phyloP scores from a whole-genome alignment of 177 flowering plant genomes.

The Viscum album region DNA sequence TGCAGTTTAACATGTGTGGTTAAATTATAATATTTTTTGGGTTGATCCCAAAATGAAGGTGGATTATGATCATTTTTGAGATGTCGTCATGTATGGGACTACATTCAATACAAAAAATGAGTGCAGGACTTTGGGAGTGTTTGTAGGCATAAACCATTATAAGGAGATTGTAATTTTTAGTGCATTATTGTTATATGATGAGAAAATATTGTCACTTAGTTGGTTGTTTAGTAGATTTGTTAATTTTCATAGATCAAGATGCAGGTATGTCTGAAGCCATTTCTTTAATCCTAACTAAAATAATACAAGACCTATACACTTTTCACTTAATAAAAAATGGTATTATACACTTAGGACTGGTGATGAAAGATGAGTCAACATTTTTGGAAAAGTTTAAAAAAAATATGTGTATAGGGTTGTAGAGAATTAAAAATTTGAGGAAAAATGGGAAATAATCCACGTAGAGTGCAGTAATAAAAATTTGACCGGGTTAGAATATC shows the following conservation, averaged over 20 bases:
- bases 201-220: neutral
- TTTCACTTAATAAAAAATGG: neutral
- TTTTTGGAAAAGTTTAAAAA: too few species aligned
- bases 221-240: neutral
- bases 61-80: neutral
- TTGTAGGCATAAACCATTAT: neutral
- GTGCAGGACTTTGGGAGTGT: neutral
- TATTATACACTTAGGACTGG: neutral
- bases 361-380: neutral
- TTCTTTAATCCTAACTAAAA: neutral
- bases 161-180: neutral
- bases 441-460: too few species aligned
- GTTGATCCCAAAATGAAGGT: neutral
- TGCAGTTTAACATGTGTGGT: neutral
- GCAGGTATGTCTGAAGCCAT: neutral
- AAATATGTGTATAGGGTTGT: too few species aligned
- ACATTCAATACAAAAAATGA: neutral
- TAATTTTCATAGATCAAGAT: neutral
- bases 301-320: neutral
- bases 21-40: neutral
- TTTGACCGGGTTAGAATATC: too few species aligned
- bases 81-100: neutral
- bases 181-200: neutral
- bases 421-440: too few species aligned
- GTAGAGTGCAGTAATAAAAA: too few species aligned